These are phyloP conservation scores for Trichaptum fuscoviolaceum DNA, from an alignment of 768 basidiomycete species.

Conservation along the genomic window DNA sequence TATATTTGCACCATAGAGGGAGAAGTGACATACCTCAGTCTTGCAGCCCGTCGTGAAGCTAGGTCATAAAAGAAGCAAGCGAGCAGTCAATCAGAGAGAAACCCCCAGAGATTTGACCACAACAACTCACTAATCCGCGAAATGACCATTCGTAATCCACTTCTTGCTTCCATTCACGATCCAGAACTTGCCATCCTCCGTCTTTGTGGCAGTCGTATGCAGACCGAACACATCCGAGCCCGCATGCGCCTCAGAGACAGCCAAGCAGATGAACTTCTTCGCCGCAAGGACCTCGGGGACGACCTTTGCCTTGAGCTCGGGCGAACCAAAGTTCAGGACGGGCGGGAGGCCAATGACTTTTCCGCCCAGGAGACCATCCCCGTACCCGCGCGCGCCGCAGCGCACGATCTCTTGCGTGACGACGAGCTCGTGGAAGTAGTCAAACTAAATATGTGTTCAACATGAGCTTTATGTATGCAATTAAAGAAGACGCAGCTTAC, in stretches of 20 bases:
- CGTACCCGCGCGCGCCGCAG: slow-evolving; percentile 71
- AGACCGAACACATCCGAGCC: slow-evolving; percentile 81
- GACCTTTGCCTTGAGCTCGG: slow-evolving; percentile 48
- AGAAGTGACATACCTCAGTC: slow-evolving; percentile 42
- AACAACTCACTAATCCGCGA: slow-evolving; percentile 6
- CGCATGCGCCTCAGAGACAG: slow-evolving; percentile 86
- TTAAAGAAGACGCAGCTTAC: slow-evolving; percentile 27
- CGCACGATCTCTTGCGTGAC: slow-evolving; percentile 74
- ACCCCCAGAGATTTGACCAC: neutral
- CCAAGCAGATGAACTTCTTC: slow-evolving; percentile 81
- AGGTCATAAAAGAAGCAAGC: slow-evolving; percentile 15
- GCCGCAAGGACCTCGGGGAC: slow-evolving; percentile 65
- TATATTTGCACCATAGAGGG: neutral
- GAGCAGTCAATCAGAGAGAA: neutral
- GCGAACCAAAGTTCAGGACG: slow-evolving; percentile 74
- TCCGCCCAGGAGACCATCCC: slow-evolving; percentile 72
- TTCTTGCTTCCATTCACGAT: slow-evolving; percentile 88
- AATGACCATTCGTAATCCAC: slow-evolving; percentile 76
- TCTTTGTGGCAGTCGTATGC: slow-evolving; percentile 72
- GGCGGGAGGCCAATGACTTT: slow-evolving; percentile 83
- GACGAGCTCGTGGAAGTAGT: slow-evolving; percentile 88
- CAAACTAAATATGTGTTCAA: slow-evolving; percentile 38
- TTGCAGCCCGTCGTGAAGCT: slow-evolving; percentile 73
- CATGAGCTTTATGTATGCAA: neutral
- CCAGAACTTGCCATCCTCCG: slow-evolving; percentile 78